These are phyloP conservation scores for Endothia cerciana DNA, from an alignment of 2,329 filamentous ascomycete species.

Conservation along the genomic window DNA sequence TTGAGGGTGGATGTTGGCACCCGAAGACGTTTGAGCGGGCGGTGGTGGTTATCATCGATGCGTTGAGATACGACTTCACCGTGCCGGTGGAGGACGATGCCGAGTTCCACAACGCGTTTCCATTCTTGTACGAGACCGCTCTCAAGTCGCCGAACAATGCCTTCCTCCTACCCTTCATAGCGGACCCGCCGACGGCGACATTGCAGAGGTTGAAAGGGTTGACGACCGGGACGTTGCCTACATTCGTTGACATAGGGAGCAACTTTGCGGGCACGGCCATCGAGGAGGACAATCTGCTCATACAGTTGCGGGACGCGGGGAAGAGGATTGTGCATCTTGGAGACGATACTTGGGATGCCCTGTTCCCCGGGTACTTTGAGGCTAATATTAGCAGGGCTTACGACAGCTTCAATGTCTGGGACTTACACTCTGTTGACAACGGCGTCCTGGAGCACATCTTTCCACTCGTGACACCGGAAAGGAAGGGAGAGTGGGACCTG, in stretches of 20 bases:
- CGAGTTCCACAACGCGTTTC: constrained; percentile 83
- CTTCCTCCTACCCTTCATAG: constrained; percentile 92
- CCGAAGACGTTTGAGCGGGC: constrained; percentile 92
- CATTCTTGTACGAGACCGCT: constrained; percentile 84
- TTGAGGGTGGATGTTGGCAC: constrained; percentile 86
- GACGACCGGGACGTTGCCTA: constrained; percentile 92
- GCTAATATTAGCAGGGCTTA: constrained; percentile 83
- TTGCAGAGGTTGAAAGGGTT: constrained; percentile 90
- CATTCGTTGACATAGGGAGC: constrained; percentile 90
- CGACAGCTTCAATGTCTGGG: constrained; percentile 98
- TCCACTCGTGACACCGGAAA: constrained; percentile 71
- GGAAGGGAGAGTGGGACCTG: constrained; percentile 82
- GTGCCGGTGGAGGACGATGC: constrained; percentile 69
- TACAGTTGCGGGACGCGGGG: constrained; percentile 67
- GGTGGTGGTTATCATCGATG: constrained; percentile 88
- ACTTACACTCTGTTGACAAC: constrained; percentile 94
- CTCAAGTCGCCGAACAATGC: constrained; percentile 76
- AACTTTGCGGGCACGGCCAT: constrained; percentile 96
- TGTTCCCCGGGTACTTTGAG: constrained; percentile 95
- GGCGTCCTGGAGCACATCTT: constrained; percentile 91
- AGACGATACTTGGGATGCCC: constrained; percentile 95
- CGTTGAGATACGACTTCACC: constrained; percentile 94
- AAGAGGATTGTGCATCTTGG: constrained; percentile 88
- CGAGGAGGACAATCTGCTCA: constrained; percentile 82
- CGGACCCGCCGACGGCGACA: constrained; percentile 93